phyloP scores from a whole-genome alignment of 441 rosid species.

The Arabidopsis lyrata region DNA sequence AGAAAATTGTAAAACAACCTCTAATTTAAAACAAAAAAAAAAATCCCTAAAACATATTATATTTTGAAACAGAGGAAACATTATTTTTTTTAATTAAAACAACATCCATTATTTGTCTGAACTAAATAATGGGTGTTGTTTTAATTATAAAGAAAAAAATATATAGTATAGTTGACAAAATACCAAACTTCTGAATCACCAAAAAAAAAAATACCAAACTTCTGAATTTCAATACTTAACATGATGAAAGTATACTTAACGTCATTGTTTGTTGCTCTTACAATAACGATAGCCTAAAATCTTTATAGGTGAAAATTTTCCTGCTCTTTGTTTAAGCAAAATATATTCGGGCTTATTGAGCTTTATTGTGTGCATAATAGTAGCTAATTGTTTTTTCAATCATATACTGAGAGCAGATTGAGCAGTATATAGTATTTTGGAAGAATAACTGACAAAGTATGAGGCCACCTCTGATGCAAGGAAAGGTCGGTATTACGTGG shows the following conservation, averaged over 20 bases:
- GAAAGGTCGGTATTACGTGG: slow-evolving; percentile 38
- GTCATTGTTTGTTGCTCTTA: background rate
- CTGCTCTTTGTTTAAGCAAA: background rate
- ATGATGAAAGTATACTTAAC: background rate
- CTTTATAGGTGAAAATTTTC: background rate
- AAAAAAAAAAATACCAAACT: background rate
- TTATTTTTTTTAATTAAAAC: no score
- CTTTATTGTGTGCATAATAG: background rate
- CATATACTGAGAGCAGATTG: background rate
- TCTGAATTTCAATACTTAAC: background rate
- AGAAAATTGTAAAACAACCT: no score
- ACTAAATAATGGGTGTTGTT: background rate
- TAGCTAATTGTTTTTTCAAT: no score
- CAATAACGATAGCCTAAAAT: background rate
- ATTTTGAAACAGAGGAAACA: no score
- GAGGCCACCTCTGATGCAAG: slow-evolving; percentile 27
- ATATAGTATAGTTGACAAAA: background rate
- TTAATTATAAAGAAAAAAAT: no score
- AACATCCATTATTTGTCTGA: no score
- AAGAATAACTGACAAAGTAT: slow-evolving; percentile 31
- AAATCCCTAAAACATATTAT: no score
- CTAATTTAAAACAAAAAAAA: no score
- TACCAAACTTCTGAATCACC: background rate
- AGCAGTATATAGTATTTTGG: no score
- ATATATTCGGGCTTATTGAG: background rate